A percentile compares a stretch with the other conserved stretches of the same genome.
Conservation (phyloP, 2,329 filamentous ascomycete genomes). For the Hansfordia pulvinata region DNA sequence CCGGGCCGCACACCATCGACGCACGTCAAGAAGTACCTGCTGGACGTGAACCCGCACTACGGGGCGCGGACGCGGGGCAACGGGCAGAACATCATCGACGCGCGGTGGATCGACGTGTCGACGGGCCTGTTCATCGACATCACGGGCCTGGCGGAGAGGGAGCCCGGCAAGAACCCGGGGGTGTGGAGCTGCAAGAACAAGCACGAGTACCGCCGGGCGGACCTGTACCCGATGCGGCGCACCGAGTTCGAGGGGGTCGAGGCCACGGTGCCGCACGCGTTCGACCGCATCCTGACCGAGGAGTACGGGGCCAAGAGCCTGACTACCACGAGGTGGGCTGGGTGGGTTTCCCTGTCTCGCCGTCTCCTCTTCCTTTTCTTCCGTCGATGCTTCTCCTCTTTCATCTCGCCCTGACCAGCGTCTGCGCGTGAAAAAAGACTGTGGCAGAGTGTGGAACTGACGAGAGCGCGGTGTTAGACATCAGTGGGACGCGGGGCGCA, state of each 20-base stretch:
- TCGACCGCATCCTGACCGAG: conserved; percentile 48
- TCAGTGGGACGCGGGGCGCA: conserved; percentile 40
- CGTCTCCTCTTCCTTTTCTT: conserved; percentile 2
- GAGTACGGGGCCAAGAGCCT: conserved; percentile 54
- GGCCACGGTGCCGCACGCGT: conserved; percentile 56
- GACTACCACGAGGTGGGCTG: conserved; percentile 44
- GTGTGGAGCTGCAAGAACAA: conserved; percentile 70
- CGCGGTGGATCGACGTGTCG: conserved; percentile 63
- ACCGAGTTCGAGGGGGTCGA: conserved; percentile 62
- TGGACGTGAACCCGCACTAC: conserved; percentile 66
- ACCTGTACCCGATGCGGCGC: conserved; percentile 64
- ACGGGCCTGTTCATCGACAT: conserved; percentile 79
- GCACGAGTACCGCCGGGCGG: conserved; percentile 56
- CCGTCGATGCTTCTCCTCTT: conserved; percentile 1
- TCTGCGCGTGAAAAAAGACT: too few species aligned
- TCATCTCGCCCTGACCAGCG: too few species aligned
- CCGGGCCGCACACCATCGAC: too few species aligned
- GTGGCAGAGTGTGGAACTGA: conserved; percentile 1
- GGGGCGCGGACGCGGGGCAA: conserved; percentile 46
- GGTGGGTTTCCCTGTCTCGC: conserved; percentile 29
- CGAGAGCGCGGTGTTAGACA: conserved; percentile 29
- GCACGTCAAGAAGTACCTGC: conserved; percentile 44
- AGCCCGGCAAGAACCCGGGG: conserved; percentile 43
- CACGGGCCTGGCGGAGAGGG: conserved; percentile 58
- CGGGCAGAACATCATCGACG: conserved; percentile 71